Evolutionary conservation across 495 filamentous ascomycete genomes (phyloP).

Genomic region (Aspergillus asperescens): DNA sequence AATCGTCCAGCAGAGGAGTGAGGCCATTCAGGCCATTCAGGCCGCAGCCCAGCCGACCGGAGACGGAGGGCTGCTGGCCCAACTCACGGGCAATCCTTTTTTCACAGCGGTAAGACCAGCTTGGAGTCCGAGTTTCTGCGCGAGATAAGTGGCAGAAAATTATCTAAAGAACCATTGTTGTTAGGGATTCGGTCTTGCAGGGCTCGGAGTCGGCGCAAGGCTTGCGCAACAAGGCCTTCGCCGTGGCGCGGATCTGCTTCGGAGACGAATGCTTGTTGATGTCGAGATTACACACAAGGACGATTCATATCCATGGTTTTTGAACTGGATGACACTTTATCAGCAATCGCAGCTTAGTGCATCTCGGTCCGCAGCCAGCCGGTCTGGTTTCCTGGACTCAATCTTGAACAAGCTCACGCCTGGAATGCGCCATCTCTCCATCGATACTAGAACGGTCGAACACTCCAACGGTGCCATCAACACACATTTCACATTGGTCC

Average conservation of each 20-base stretch:
- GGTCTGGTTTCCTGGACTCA: conserved; percentile 44
- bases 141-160: neutral
- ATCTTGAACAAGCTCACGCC: conserved; percentile 56
- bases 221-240: conserved; percentile 69
- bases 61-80: conserved; percentile 45
- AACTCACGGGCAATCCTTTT: conserved; percentile 61
- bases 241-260: conserved; percentile 62
- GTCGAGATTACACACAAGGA: conserved; percentile 92
- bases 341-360: conserved; percentile 52
- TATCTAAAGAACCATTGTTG: neutral
- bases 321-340: conserved; percentile 87
- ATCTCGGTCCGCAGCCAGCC: conserved; percentile 32
- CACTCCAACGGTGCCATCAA: conserved; percentile 60
- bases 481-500: conserved; percentile 81
- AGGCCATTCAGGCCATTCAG: conserved; percentile 31
- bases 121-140: neutral
- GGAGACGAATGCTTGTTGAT: conserved; percentile 84
- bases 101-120: conserved; percentile 55
- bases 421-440: conserved; percentile 60
- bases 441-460: conserved; percentile 58
- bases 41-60: conserved; percentile 27
- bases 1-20: conserved; percentile 37
- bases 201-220: conserved; percentile 69
- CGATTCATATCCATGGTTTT: conserved; percentile 87
- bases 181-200: conserved; percentile 80